Evolutionary conservation across 106 monocot genomes (phyloP).

Genomic region (Chionographis japonica): DNA sequence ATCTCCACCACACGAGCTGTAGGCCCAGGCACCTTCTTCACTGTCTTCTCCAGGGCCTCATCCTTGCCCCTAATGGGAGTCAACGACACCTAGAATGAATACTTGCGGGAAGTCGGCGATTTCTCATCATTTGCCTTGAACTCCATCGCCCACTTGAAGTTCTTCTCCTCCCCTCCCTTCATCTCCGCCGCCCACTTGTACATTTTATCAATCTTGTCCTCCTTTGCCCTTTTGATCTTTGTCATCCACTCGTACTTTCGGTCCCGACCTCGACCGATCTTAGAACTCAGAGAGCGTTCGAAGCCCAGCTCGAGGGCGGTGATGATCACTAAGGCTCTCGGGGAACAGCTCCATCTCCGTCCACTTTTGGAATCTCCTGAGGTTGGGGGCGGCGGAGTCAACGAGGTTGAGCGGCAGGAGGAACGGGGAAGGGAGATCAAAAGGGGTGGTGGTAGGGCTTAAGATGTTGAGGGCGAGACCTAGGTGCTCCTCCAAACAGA

Average conservation of each 20-base stretch:
- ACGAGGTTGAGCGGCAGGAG: slow-evolving; percentile 16
- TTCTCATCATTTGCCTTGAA: slow-evolving; percentile 40
- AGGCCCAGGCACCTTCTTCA: background rate
- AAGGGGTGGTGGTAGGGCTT: slow-evolving; percentile 8
- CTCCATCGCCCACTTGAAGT: slow-evolving; percentile 25
- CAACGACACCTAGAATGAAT: slow-evolving; percentile 28
- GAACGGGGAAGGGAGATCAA: slow-evolving; percentile 9
- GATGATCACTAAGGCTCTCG: slow-evolving; percentile 53
- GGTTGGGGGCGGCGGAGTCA: slow-evolving; percentile 11
- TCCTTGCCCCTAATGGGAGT: background rate
- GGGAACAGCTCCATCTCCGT: slow-evolving; percentile 31
- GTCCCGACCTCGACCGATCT: slow-evolving; percentile 8
- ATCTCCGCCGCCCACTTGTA: slow-evolving; percentile 43
- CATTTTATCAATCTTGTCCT: slow-evolving; percentile 43
- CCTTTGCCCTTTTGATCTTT: slow-evolving; percentile 44
- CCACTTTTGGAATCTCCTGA: slow-evolving; percentile 7
- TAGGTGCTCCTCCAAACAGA: too few species aligned
- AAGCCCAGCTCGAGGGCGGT: slow-evolving; percentile 64
- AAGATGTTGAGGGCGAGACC: slow-evolving; percentile 37
- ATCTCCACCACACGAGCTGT: slow-evolving; percentile 35
- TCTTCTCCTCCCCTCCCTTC: slow-evolving; percentile 40
- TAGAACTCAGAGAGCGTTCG: slow-evolving; percentile 4
- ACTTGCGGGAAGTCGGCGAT: slow-evolving; percentile 17
- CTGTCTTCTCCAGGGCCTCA: slow-evolving; percentile 4
- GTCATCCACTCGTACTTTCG: slow-evolving; percentile 81